A percentile compares a stretch with the other conserved stretches of the same genome.
Conservation (phyloP, 768 basidiomycete genomes). For the Tylopilus subfusipes region DNA sequence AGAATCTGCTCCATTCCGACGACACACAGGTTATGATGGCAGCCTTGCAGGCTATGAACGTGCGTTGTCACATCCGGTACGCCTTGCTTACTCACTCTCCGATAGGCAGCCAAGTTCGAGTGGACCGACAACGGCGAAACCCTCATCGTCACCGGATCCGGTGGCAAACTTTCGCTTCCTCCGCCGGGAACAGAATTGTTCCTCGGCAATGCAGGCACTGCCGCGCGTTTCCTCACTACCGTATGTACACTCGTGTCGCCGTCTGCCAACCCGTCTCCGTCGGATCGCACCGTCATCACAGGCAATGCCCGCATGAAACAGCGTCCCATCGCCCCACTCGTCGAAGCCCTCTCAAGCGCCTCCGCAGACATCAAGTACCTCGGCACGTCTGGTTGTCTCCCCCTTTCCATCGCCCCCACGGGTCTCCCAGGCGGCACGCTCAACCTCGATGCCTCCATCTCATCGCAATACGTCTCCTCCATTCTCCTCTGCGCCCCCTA, state of each 20-base stretch:
- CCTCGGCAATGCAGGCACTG: slow-evolving; percentile 96
- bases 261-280: slow-evolving; percentile 31
- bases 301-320: slow-evolving; percentile 99
- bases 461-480: slow-evolving; percentile 97
- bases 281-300: slow-evolving; percentile 74
- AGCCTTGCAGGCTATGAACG: slow-evolving; percentile 84
- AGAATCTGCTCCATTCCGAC: slow-evolving; percentile 92
- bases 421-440: slow-evolving; percentile 85
- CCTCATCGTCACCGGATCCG: slow-evolving; percentile 84
- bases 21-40: slow-evolving; percentile 99
- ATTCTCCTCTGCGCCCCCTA: slow-evolving; percentile 97
- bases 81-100: not conserved
- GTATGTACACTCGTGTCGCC: slow-evolving; percentile 85
- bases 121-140: slow-evolving; percentile 99
- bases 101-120: slow-evolving; percentile 81
- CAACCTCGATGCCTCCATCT: slow-evolving; percentile 88
- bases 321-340: slow-evolving; percentile 92
- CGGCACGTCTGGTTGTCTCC: slow-evolving; percentile 81
- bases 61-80: slow-evolving; percentile 23
- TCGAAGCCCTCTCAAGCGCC: slow-evolving; percentile 82
- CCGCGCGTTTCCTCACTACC: slow-evolving; percentile 94
- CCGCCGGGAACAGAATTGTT: slow-evolving; percentile 83
- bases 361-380: slow-evolving; percentile 75
- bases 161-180: slow-evolving; percentile 75
- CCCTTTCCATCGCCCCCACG: slow-evolving; percentile 77